Percentiles rank a stretch among this genome's conserved stretches.
Evolutionary conservation across 495 filamentous ascomycete genomes (phyloP).

Genomic region (Trichocladium uniseriatum): DNA sequence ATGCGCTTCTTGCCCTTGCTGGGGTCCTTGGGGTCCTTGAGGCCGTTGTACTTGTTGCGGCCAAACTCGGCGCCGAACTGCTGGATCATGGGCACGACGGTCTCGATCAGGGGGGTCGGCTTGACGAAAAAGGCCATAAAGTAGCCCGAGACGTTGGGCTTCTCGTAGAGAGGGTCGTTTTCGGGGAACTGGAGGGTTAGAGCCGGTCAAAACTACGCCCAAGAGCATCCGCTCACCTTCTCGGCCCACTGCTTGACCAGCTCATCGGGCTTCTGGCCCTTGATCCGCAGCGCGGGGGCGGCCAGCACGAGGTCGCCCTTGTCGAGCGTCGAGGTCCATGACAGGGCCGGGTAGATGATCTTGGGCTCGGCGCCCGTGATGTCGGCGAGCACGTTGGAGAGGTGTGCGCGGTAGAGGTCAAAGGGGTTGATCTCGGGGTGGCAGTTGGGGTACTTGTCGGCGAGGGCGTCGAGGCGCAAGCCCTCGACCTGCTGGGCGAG

Average conservation of each 20-base stretch:
- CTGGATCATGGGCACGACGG: constrained; percentile 57
- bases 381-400: constrained; percentile 63
- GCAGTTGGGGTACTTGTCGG: constrained; percentile 43
- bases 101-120: constrained; percentile 44
- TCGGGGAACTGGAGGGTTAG: constrained; percentile 52
- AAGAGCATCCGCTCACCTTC: constrained; percentile 39
- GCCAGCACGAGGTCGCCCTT: constrained; percentile 83
- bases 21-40: constrained; percentile 58
- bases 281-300: constrained; percentile 69
- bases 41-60: constrained; percentile 52
- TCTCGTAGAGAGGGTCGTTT: constrained; percentile 59
- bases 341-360: constrained; percentile 67
- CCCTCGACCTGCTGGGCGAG: constrained; percentile 32
- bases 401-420: constrained; percentile 80
- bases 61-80: constrained; percentile 54
- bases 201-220: not conserved
- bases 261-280: constrained; percentile 70
- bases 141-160: constrained; percentile 51
- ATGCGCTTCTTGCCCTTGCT: constrained; percentile 63
- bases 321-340: constrained; percentile 76
- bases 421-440: constrained; percentile 70
- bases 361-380: constrained; percentile 61
- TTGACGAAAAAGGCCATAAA: constrained; percentile 82
- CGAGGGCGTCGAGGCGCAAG: constrained; percentile 30
- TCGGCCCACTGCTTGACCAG: constrained; percentile 60